phyloP scores from a whole-genome alignment of 345 rosid genomes.

The Camelina laxa region DNA sequence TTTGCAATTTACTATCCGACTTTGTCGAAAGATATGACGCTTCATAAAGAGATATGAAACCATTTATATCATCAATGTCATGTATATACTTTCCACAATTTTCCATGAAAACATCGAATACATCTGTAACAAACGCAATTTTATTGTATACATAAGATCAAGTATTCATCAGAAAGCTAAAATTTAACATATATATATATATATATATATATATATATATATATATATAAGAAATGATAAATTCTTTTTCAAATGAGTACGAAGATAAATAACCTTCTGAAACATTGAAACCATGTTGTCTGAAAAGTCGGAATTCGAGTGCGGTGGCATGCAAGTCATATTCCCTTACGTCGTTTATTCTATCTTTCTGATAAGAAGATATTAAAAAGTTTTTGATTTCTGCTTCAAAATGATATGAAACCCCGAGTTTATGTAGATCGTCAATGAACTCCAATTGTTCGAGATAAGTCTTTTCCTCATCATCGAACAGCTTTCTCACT shows the following conservation, averaged over 20 bases:
- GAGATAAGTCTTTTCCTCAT: conserved; percentile 16
- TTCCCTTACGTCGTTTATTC: neutral
- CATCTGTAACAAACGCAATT: conserved; percentile 29
- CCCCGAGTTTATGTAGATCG: conserved; percentile 43
- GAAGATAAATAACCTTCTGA: conserved; percentile 34
- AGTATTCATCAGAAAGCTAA: no score
- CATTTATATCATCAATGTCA: conserved; percentile 26
- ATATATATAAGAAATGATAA: neutral
- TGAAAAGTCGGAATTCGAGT: conserved; percentile 45
- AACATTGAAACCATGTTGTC: conserved; percentile 45
- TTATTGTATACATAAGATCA: neutral
- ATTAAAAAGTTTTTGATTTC: conserved; percentile 43
- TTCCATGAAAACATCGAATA: conserved; percentile 41
- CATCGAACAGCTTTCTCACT: conserved; percentile 30
- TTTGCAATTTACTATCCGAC: conserved; percentile 46
- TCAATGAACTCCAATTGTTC: conserved; percentile 31
- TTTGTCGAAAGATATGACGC: conserved; percentile 44
- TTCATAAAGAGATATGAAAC: conserved; percentile 48
- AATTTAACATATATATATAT: neutral
- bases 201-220: neutral
- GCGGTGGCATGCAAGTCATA: conserved; percentile 33
- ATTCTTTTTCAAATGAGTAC: neutral
- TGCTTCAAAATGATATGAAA: conserved; percentile 53
- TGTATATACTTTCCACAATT: conserved; percentile 18
- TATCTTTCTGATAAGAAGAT: conserved; percentile 7